Base-by-base conservation (phyloP, 2,329 filamentous ascomycete genomes). In the Claviceps fusiformis region DNA sequence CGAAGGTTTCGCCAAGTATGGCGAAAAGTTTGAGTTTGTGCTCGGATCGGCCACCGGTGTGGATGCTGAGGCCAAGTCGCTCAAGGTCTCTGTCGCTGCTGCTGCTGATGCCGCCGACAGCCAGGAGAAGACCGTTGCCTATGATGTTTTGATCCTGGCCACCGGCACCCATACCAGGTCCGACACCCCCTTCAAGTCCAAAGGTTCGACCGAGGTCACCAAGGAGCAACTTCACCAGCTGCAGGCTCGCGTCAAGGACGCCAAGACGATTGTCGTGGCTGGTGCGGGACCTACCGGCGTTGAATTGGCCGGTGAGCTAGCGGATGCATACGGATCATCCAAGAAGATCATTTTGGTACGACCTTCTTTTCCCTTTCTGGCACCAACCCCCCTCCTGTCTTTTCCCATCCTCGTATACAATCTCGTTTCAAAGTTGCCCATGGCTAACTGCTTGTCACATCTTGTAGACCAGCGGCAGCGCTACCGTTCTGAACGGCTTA, bases 101-200 rank as follows among this genome's bases (percentile, higher is more conserved):
- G 27, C 29, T 19, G 27, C 7, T 4, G 46, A n/a, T 2, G 2
- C 11, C 45, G 19, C n/a, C n/a, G 19, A 19, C 33, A 37, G 17
- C 31, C 17, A 35, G 47, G 48, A 50, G 35, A 24, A 27, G 11
- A 50, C 13, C 35, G 9, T 50, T 19, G 11, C 11, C 33, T 50
- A 50, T 13, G 73, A 79, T 62, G 73, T 79, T 31, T 69, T 81
- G 8, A 70, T 81, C 37, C 64, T 80, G 44, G 77, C 77, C 3
- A 81, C 79, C 0, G 78, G 78, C 15, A 69, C 78, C n/a, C 71
- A 71, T 35, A 62, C 69, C 37, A 62, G 68, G n/a, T 67, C 62
- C 53, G 59, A 61, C 27, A 60, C 73, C 31, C 76, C 76, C 1
- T 75, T 77, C 64, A 80, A 80, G 61, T 69, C 68, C 29, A 59